A percentile compares a stretch with the other conserved stretches of the same genome.
Evolutionary conservation across 768 basidiomycete species (phyloP).

Genomic region (Zangia roseola): DNA sequence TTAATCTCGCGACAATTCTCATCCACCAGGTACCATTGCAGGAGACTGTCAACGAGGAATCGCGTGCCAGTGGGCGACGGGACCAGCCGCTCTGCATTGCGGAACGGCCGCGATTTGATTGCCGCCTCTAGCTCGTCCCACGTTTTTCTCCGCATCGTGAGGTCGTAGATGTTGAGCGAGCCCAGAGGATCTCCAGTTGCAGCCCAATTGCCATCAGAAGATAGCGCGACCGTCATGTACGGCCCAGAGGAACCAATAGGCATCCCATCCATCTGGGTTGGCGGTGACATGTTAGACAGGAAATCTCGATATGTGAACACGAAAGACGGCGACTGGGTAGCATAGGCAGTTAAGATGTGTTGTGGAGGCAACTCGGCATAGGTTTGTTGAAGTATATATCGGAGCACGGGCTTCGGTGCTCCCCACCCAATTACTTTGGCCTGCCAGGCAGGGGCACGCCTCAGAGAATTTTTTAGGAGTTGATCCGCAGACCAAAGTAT

Average conservation of each 20-base stretch:
- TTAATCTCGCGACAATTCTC: not conserved
- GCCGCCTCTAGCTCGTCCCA: not conserved
- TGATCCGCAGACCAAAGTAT: slow-evolving; percentile 5
- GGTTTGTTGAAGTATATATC: not conserved
- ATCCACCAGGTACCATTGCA: slow-evolving; percentile 8
- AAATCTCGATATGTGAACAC: not conserved
- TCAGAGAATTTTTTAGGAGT: not conserved
- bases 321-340: slow-evolving; percentile 6
- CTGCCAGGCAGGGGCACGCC: slow-evolving; percentile 3
- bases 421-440: slow-evolving; percentile 5
- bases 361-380: not conserved
- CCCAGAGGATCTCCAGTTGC: slow-evolving; percentile 7
- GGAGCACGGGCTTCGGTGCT: not conserved
- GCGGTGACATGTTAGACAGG: not conserved
- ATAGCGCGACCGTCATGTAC: slow-evolving; percentile 11
- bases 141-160: not conserved
- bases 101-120: not conserved
- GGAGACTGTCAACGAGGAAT: not conserved
- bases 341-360: not conserved
- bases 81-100: not conserved
- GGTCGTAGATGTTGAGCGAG: slow-evolving; percentile 8
- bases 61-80: slow-evolving; percentile 10
- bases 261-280: not conserved
- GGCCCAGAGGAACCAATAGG: not conserved
- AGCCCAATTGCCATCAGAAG: slow-evolving; percentile 19